Percentiles rank a stretch among this genome's conserved stretches.
These are phyloP conservation scores for Hypoxylon sp. DNA, from an alignment of 2,329 filamentous ascomycete species.

Conservation along the genomic window DNA sequence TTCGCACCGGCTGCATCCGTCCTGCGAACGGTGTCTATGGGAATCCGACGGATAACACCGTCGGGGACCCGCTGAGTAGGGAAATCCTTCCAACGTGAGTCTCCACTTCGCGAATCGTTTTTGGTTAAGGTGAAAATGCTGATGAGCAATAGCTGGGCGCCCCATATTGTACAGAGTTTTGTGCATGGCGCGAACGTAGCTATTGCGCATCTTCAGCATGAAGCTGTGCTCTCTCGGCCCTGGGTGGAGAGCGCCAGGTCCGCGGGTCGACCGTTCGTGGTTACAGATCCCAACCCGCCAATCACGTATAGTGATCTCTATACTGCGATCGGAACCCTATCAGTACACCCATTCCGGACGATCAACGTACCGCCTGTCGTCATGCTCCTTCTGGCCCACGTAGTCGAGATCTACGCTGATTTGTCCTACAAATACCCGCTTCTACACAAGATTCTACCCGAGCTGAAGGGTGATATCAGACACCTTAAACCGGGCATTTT, in stretches of 20 bases:
- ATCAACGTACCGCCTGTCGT: slow-evolving; percentile 51
- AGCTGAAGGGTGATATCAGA: slow-evolving; percentile 51
- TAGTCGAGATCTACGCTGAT: slow-evolving; percentile 54
- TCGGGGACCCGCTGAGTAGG: slow-evolving; percentile 57
- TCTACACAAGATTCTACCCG: slow-evolving; percentile 50
- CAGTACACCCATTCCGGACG: slow-evolving; percentile 53
- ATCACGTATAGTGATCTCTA: slow-evolving; percentile 57
- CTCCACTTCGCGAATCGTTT: background rate
- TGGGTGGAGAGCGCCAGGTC: slow-evolving; percentile 44
- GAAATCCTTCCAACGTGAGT: slow-evolving; percentile 59
- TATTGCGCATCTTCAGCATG: slow-evolving; percentile 57
- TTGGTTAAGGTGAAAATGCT: background rate
- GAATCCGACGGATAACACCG: slow-evolving; percentile 61
- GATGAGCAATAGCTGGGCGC: slow-evolving; percentile 52
- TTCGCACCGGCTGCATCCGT: slow-evolving; percentile 65
- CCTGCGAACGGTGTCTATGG: slow-evolving; percentile 67
- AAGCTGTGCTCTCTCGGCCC: slow-evolving; percentile 54
- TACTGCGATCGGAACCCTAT: slow-evolving; percentile 51
- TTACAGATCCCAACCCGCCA: slow-evolving; percentile 59
- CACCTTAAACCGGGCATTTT: slow-evolving; percentile 58
- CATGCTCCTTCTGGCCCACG: slow-evolving; percentile 55
- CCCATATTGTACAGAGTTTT: slow-evolving; percentile 57
- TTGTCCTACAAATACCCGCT: slow-evolving; percentile 49
- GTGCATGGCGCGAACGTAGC: slow-evolving; percentile 58
- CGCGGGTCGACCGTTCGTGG: slow-evolving; percentile 56